Evolutionary conservation across 2,329 filamentous ascomycete species (phyloP).

Genomic region (Pseudogymnoascus sp.): DNA sequence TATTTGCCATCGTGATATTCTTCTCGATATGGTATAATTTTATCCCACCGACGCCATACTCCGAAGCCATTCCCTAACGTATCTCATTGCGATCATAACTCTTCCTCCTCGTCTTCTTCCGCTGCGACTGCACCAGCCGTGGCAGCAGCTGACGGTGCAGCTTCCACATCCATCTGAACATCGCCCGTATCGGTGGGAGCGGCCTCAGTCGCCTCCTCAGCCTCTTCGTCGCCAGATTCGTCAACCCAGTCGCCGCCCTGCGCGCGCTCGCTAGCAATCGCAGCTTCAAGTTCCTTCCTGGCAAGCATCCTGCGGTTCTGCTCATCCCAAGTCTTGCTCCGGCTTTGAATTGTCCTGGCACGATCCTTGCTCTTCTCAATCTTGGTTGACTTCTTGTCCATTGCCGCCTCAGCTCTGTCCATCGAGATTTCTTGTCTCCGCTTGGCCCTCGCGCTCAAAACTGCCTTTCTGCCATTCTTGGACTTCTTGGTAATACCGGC

Average conservation of each 20-base stretch:
- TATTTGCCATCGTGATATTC: conserved; percentile 10
- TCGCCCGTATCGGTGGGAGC: not conserved
- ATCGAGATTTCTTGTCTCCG: conserved; percentile 50
- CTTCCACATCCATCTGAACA: not conserved
- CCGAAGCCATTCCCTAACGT: not conserved
- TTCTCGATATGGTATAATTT: conserved; percentile 11
- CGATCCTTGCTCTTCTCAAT: conserved; percentile 47
- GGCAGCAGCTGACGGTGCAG: not conserved
- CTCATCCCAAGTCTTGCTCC: conserved; percentile 52
- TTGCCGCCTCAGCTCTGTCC: conserved; percentile 52
- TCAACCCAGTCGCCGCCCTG: conserved; percentile 5
- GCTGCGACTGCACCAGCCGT: not conserved
- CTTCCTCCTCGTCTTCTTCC: not conserved
- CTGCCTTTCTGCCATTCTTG: conserved; percentile 48
- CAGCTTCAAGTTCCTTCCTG: conserved; percentile 21
- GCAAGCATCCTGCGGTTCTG: conserved; percentile 41
- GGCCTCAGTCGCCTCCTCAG: not conserved
- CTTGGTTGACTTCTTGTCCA: conserved; percentile 52
- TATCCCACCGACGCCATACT: conserved; percentile 7
- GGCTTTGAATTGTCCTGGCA: conserved; percentile 39
- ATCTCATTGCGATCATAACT: conserved; percentile 7
- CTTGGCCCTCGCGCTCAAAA: conserved; percentile 48
- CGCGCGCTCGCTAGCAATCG: not conserved
- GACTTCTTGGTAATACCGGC: conserved; percentile 63
- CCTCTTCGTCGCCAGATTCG: conserved; percentile 6